Conservation (phyloP, 208 protist species). For the Leishmania arabica region DNA sequence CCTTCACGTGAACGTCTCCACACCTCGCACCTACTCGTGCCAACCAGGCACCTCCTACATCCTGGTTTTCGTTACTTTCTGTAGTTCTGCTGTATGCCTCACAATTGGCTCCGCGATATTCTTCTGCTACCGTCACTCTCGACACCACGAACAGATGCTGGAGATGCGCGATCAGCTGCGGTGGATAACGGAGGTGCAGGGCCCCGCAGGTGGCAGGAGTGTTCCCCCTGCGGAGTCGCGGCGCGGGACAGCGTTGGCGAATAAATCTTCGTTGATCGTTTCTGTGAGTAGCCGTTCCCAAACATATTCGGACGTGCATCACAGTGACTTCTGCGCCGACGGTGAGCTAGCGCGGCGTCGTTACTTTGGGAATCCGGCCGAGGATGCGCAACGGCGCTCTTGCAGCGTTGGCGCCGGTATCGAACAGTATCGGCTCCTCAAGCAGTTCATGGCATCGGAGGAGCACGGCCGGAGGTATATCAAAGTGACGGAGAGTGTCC, state of each 20-base stretch:
- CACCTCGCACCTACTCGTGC: slow-evolving; percentile 21
- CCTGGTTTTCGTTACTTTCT: slow-evolving; percentile 29
- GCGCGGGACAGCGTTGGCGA: background rate
- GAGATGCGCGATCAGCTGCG: slow-evolving; percentile 18
- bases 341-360: background rate
- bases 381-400: background rate
- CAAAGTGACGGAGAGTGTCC: background rate
- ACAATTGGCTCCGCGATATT: slow-evolving; percentile 12
- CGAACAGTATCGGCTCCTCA: slow-evolving; percentile 10
- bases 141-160: slow-evolving; percentile 10
- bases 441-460: slow-evolving; percentile 18
- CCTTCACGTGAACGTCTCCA: background rate
- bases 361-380: background rate
- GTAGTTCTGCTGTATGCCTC: slow-evolving; percentile 19
- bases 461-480: slow-evolving; percentile 7
- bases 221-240: background rate
- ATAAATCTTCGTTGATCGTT: background rate
- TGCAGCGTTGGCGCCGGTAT: slow-evolving; percentile 14
- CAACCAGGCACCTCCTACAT: slow-evolving; percentile 24
- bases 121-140: background rate
- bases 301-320: background rate
- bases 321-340: background rate
- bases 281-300: background rate
- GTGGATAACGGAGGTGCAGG: slow-evolving; percentile 12
- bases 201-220: background rate